A percentile compares a stretch with the other conserved stretches of the same genome.
Evolutionary conservation across 306 rosid genomes (phyloP).

Genomic region (Cotoneaster glaucophyllus): DNA sequence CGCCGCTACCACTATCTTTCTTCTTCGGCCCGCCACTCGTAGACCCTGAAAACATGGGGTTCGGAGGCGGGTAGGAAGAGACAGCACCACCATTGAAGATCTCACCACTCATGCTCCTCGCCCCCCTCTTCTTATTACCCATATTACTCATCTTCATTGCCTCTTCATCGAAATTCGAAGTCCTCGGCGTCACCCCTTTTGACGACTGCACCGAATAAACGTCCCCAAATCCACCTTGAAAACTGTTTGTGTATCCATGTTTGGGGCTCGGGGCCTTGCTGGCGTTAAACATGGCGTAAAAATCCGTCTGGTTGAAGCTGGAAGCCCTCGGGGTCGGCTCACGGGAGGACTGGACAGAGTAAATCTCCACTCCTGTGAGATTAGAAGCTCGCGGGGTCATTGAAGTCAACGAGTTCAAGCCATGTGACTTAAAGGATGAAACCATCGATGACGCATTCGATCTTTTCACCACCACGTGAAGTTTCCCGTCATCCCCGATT

Average conservation of each 20-base stretch:
- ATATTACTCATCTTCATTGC: conserved; percentile 29
- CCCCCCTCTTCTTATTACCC: conserved; percentile 47
- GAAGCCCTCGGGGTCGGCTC: conserved; percentile 86
- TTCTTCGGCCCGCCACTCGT: conserved; percentile 43
- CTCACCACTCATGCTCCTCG: conserved; percentile 72
- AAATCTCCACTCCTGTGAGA: conserved; percentile 80
- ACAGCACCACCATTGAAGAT: conserved; percentile 41
- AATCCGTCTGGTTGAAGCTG: conserved; percentile 72
- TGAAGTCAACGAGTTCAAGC: conserved; percentile 38
- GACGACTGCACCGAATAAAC: conserved; percentile 64
- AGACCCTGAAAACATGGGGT: conserved; percentile 65
- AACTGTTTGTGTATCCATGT: conserved; percentile 54
- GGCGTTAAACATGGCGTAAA: conserved; percentile 68
- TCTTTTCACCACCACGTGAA: conserved; percentile 63
- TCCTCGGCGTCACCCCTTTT: conserved; percentile 65
- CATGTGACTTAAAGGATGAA: conserved; percentile 67
- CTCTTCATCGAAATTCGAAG: conserved; percentile 76
- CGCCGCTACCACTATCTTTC: conserved; percentile 33
- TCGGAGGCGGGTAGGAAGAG: conserved; percentile 62
- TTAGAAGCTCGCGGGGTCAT: conserved; percentile 81
- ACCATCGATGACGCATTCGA: conserved; percentile 59
- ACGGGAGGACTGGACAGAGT: conserved; percentile 75
- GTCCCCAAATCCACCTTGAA: conserved; percentile 44
- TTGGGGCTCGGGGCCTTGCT: conserved; percentile 88
- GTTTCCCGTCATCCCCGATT: conserved; percentile 80